Evolutionary conservation across 2,329 filamentous ascomycete genomes (phyloP).

Genomic region (Ciborinia camelliae): DNA sequence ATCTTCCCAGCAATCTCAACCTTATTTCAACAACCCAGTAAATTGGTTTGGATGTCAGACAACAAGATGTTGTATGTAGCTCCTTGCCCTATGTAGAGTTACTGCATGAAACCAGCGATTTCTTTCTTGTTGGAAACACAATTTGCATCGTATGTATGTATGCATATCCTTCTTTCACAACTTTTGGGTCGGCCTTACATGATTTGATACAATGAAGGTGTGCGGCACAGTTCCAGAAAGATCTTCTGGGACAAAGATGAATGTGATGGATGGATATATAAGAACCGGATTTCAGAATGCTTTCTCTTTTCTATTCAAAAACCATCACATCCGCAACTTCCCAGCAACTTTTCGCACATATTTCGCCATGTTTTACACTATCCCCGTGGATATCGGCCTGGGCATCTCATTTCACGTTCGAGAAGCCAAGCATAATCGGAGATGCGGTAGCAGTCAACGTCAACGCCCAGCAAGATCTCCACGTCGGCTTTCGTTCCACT

Average conservation of each 20-base stretch:
- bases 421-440: background rate
- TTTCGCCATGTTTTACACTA: background rate
- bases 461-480: background rate
- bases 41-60: background rate
- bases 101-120: background rate
- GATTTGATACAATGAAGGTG: background rate
- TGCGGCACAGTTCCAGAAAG: background rate
- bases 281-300: background rate
- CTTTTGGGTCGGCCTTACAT: background rate
- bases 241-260: background rate
- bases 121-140: background rate
- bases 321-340: background rate
- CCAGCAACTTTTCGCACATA: background rate
- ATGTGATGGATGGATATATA: background rate
- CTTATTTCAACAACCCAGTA: too few relatives aligned
- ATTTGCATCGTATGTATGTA: background rate
- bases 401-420: background rate
- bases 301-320: background rate
- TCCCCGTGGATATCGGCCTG: background rate
- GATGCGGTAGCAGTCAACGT: background rate
- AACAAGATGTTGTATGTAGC: background rate
- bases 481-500: background rate
- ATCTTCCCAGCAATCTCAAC: background rate
- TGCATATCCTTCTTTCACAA: background rate
- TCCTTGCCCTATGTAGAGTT: background rate